Conservation (phyloP, 345 rosid species). For the Atalantia buxifolia region DNA sequence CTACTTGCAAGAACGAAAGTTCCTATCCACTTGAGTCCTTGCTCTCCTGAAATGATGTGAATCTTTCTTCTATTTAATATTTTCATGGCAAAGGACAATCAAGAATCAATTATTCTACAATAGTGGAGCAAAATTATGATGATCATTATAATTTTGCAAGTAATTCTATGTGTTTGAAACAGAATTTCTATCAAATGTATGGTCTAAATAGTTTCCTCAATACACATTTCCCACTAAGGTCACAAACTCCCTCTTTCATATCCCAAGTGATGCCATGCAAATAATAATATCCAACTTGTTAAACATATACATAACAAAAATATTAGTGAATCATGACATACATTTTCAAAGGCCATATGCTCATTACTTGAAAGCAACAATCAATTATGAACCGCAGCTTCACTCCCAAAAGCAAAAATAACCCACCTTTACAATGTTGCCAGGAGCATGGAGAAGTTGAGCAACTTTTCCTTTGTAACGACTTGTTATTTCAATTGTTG, state of each 20-base stretch:
- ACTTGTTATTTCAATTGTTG: slow-evolving; percentile 91
- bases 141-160: background rate
- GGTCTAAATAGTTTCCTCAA: background rate
- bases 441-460: slow-evolving; percentile 57
- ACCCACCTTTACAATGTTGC: slow-evolving; percentile 80
- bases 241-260: background rate
- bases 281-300: background rate
- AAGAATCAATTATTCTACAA: background rate
- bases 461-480: slow-evolving; percentile 85
- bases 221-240: background rate
- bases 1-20: background rate
- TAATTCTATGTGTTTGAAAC: background rate
- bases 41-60: background rate
- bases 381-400: background rate
- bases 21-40: background rate
- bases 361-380: background rate
- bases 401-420: background rate
- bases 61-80: background rate
- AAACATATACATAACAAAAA: background rate
- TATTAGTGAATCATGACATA: background rate
- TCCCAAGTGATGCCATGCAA: background rate
- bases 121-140: background rate
- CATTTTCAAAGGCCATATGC: background rate
- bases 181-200: background rate
- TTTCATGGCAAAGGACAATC: background rate